Evolutionary conservation across 2,329 filamentous ascomycete genomes (phyloP), one percentile per base, ranked within the genome.

Genomic region (Ophiobolus disseminans): DNA sequence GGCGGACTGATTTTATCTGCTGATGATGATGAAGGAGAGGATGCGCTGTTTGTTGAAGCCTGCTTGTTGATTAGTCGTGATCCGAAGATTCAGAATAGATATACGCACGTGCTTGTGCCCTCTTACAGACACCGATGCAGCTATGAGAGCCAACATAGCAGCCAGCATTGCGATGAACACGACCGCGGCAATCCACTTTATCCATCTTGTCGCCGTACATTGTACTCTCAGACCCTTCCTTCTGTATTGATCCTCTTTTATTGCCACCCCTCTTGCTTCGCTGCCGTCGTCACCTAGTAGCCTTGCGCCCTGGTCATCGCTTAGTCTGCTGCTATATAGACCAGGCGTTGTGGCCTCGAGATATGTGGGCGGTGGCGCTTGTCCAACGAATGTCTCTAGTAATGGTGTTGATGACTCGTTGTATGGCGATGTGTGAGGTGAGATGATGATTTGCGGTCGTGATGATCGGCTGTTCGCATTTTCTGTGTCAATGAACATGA

Each of bases 341-440:
- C 58, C 57, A 23, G 69, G 68, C 3, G 69, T 72, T 7, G 68
- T 72, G 6, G 69, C 69, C 48, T 72, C 69, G 1, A 72, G 56
- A 44, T 72, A 72, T 13, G 55, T 66, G 4, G 65, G 64, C 10
- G 68, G 65, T 8, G 53, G 57, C 14, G 57, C 57, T 36, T 66
- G 55, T 6, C 60, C 58, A 3, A 68, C 58, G 31, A 62, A 62
- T 2, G 58, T 54, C 13, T 65, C 65, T 5, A 69, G 26, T 17
- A 67, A 48, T 6, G 66, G 65, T 9, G 62, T 62, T 17, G 53
- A 41, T 6, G 60, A 50, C 19, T 66, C 57, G 21, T 49, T 54
- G 36, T 62, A 55, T 22, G 48, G 45, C 17, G 54, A 38, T 26
- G 55, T 34, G 41, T 43, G 54, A 37, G 56, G 47, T 9, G 53